Evolutionary conservation across 768 basidiomycete species (phyloP).

Genomic region (Fomitopsis serialis): DNA sequence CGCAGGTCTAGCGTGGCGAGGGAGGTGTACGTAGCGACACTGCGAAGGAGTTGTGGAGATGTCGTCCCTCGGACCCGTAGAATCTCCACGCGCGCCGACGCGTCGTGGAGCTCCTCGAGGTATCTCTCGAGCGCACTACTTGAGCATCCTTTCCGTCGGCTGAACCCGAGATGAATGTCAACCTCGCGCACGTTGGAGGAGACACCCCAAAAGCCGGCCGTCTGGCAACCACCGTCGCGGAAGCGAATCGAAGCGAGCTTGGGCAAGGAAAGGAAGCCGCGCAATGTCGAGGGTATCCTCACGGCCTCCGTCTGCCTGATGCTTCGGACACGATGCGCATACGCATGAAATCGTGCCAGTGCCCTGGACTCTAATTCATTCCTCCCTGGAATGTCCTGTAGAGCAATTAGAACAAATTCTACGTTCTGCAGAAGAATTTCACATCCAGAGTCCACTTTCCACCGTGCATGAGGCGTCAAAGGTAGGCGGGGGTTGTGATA

Average conservation of each 20-base stretch:
- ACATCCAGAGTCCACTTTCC: too few species aligned
- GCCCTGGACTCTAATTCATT: background rate
- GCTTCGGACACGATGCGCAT: conserved; percentile 5
- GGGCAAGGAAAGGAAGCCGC: conserved; percentile 1
- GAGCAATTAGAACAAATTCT: background rate
- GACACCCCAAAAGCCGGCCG: conserved; percentile 3
- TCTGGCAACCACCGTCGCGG: conserved; percentile 9
- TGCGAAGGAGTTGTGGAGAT: conserved; percentile 4
- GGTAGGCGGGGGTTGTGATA: background rate
- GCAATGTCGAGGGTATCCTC: background rate
- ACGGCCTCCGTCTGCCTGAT: conserved; percentile 9
- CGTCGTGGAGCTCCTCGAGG: conserved; percentile 3
- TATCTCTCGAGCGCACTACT: background rate
- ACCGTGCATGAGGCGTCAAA: too few species aligned
- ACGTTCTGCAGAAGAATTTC: too few species aligned
- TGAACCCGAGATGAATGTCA: conserved; percentile 9
- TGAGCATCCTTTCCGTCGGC: background rate
- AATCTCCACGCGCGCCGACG: conserved; percentile 2
- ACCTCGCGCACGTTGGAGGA: conserved; percentile 6
- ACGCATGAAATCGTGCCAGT: conserved; percentile 2
- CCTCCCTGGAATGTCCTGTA: background rate
- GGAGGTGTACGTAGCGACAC: conserved; percentile 5
- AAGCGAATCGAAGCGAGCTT: conserved; percentile 8
- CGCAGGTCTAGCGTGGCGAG: conserved; percentile 15
- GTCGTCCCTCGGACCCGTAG: conserved; percentile 16